phyloP scores from a whole-genome alignment of 768 basidiomycete genomes.

The Amanita muscaria region DNA sequence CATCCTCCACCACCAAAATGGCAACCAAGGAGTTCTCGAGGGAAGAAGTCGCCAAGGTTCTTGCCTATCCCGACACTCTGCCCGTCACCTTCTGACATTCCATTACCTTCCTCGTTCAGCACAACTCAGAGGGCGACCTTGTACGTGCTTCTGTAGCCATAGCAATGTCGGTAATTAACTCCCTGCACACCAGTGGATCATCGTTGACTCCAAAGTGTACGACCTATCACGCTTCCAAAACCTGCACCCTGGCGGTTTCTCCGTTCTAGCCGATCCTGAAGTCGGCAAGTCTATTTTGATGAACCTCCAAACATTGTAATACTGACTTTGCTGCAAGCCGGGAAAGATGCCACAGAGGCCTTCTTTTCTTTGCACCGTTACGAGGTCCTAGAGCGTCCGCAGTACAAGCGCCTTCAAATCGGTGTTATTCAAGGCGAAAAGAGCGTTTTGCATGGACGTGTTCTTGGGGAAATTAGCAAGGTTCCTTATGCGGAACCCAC shows the following conservation, averaged over 20 bases:
- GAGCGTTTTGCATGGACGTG: constrained; percentile 36
- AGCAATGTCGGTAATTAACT: neutral
- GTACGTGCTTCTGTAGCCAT: constrained; percentile 23
- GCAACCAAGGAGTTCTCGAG: constrained; percentile 34
- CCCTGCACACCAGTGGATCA: constrained; percentile 78
- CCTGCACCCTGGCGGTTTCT: constrained; percentile 75
- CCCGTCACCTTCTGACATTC: neutral
- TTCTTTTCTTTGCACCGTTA: constrained; percentile 72
- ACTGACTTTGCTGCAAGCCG: too few relatives aligned
- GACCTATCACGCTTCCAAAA: constrained; percentile 71
- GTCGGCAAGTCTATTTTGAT: constrained; percentile 62
- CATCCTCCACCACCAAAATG: constrained; percentile 13
- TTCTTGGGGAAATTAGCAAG: constrained; percentile 45
- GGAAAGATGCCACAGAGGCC: constrained; percentile 69
- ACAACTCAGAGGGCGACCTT: constrained; percentile 71
- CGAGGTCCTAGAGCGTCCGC: constrained; percentile 61
- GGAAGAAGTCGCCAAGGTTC: constrained; percentile 67
- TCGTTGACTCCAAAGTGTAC: constrained; percentile 79
- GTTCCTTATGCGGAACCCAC: constrained; percentile 79
- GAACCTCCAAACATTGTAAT: too few relatives aligned
- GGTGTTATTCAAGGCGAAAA: constrained; percentile 55
- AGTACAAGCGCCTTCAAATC: constrained; percentile 55
- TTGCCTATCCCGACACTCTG: constrained; percentile 11
- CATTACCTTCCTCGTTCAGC: constrained; percentile 35
- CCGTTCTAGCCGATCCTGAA: constrained; percentile 65